Evolutionary conservation across 2,329 filamentous ascomycete genomes (phyloP).

Genomic region (Graphilbum sp.): DNA sequence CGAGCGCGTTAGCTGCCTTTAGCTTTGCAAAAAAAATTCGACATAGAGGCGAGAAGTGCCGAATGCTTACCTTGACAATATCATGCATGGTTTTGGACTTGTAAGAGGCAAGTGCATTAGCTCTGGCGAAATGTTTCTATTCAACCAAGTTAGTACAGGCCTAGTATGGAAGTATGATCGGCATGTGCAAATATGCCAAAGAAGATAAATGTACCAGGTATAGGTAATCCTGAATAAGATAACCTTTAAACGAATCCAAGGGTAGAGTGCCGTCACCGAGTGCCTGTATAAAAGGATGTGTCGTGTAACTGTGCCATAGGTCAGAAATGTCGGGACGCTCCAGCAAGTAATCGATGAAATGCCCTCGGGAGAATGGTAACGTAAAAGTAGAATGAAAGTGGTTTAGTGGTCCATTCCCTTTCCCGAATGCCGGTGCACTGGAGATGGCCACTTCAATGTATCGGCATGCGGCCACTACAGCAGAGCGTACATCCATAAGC

Average conservation of each 20-base stretch:
- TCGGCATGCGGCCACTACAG: slow-evolving; percentile 50
- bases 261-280: slow-evolving; percentile 64
- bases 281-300: slow-evolving; percentile 68
- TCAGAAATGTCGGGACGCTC: slow-evolving; percentile 55
- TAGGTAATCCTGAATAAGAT: slow-evolving; percentile 83
- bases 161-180: too few relatives aligned
- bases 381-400: slow-evolving; percentile 59
- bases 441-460: slow-evolving; percentile 60
- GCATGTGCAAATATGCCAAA: not conserved
- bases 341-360: slow-evolving; percentile 72
- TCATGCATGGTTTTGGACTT: slow-evolving; percentile 62
- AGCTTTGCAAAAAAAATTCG: not conserved
- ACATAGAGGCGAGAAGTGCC: too few relatives aligned
- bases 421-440: slow-evolving; percentile 44
- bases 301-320: slow-evolving; percentile 59
- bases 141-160: too few relatives aligned
- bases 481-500: slow-evolving; percentile 36
- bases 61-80: slow-evolving; percentile 45
- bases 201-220: slow-evolving; percentile 47
- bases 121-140: slow-evolving; percentile 75
- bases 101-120: slow-evolving; percentile 71
- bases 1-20: not conserved
- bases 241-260: slow-evolving; percentile 65
- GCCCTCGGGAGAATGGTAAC: slow-evolving; percentile 53
- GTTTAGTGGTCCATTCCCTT: slow-evolving; percentile 57